phyloP scores from a whole-genome alignment of 352 stramenopile genomes.

The Phytophthora kernoviae region DNA sequence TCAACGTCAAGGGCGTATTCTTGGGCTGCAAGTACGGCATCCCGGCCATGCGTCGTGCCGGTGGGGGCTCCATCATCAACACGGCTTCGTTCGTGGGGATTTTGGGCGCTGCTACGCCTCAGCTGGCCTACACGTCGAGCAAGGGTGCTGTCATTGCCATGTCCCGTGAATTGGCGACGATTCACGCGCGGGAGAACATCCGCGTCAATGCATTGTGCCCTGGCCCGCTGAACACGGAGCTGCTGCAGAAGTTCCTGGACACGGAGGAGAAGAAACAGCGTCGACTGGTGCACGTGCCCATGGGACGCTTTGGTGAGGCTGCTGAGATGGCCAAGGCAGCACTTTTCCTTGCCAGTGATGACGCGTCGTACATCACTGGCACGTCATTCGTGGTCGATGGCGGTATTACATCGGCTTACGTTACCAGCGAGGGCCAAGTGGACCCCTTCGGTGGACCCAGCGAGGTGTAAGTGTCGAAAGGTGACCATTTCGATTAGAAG shows the following conservation, averaged over 20 bases:
- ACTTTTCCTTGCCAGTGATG: conserved; percentile 86
- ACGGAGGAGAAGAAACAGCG: conserved; percentile 85
- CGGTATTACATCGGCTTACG: conserved; percentile 88
- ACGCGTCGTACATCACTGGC: conserved; percentile 87
- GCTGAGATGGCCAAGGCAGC: conserved; percentile 89
- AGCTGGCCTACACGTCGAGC: conserved; percentile 89
- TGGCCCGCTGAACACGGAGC: conserved; percentile 83
- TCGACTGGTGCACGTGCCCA: conserved; percentile 86
- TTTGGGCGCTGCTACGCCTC: conserved; percentile 79
- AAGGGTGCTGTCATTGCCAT: conserved; percentile 90
- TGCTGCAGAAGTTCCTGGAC: conserved; percentile 90
- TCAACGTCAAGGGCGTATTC: conserved; percentile 92
- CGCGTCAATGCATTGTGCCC: conserved; percentile 88
- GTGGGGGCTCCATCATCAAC: conserved; percentile 88
- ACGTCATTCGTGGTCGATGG: conserved; percentile 88
- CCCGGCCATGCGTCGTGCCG: conserved; percentile 75
- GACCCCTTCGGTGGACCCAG: conserved; percentile 84
- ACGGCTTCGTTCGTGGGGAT: conserved; percentile 87
- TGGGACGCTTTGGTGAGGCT: conserved; percentile 87
- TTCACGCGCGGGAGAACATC: conserved; percentile 89
- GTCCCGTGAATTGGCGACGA: conserved; percentile 83
- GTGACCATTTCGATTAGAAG: conserved; percentile 9
- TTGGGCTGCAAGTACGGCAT: conserved; percentile 89
- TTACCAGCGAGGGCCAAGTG: conserved; percentile 78
- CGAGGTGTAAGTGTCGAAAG: conserved; percentile 54